A percentile compares a stretch with the other conserved stretches of the same genome.
These are phyloP conservation scores for Arthromyces matolae DNA, from an alignment of 768 basidiomycete genomes.

Conservation along the genomic window DNA sequence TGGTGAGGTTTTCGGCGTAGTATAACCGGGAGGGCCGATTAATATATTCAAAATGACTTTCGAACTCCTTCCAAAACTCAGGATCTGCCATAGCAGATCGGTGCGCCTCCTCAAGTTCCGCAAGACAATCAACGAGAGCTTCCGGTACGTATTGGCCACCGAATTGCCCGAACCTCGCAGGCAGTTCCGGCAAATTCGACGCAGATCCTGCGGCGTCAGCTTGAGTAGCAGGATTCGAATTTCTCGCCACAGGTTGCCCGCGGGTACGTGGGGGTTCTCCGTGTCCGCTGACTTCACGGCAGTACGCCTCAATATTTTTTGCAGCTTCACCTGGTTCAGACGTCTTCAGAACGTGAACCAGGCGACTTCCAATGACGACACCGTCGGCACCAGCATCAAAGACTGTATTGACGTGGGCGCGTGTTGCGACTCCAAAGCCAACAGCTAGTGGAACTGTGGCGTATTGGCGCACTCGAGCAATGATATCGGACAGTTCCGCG, in stretches of 20 bases:
- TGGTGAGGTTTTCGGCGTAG: conserved; percentile 85
- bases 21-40: conserved; percentile 92
- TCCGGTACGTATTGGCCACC: conserved; percentile 98
- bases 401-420: conserved; percentile 83
- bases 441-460: conserved; percentile 86
- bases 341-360: conserved; percentile 77
- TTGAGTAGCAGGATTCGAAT: conserved; percentile 25
- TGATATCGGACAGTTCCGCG: conserved; percentile 73
- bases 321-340: conserved; percentile 47
- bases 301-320: conserved; percentile 63
- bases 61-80: conserved; percentile 88
- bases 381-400: conserved; percentile 89
- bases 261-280: conserved; percentile 33
- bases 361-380: conserved; percentile 87
- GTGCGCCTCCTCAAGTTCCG: conserved; percentile 90
- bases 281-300: conserved; percentile 60
- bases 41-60: conserved; percentile 86
- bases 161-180: conserved; percentile 88
- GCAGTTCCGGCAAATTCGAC: conserved; percentile 48
- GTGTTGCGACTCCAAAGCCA: conserved; percentile 93
- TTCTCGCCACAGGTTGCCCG: conserved; percentile 24
- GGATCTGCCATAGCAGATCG: conserved; percentile 84
- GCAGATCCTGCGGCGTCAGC: conserved; percentile 26
- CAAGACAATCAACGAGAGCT: conserved; percentile 87
- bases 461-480: conserved; percentile 76